Evolutionary conservation across 257 asterid species (phyloP).

Genomic region (Solanum clarkiae): DNA sequence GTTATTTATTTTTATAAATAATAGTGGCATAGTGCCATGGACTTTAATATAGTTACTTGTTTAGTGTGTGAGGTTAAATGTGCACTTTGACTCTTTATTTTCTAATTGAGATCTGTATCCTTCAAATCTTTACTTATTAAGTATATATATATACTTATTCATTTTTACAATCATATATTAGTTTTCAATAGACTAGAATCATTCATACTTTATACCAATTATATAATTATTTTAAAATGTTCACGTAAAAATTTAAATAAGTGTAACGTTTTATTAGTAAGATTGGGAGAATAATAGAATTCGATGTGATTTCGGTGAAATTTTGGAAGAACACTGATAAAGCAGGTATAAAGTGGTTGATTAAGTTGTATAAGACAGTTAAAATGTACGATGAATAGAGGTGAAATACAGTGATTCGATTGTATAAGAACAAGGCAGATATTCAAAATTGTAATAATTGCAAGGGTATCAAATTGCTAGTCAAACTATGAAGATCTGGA

Average conservation of each 20-base stretch:
- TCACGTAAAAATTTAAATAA: neutral
- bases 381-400: too few species aligned
- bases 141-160: neutral
- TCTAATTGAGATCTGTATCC: neutral
- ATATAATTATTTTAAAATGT: neutral
- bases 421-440: too few species aligned
- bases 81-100: neutral
- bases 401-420: too few species aligned
- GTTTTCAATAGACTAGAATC: neutral
- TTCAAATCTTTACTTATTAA: neutral
- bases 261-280: neutral
- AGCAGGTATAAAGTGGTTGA: too few species aligned
- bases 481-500: too few species aligned
- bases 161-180: neutral
- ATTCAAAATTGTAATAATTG: too few species aligned
- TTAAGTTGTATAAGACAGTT: too few species aligned
- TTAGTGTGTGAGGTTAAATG: neutral
- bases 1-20: neutral
- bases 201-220: neutral
- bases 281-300: too few species aligned
- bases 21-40: neutral
- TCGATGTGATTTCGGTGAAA: too few species aligned
- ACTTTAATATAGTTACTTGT: neutral
- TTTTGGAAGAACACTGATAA: too few species aligned
- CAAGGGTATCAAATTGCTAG: too few species aligned